These are phyloP conservation scores for Amanita rubescens DNA, from an alignment of 768 basidiomycete genomes.

Conservation along the genomic window DNA sequence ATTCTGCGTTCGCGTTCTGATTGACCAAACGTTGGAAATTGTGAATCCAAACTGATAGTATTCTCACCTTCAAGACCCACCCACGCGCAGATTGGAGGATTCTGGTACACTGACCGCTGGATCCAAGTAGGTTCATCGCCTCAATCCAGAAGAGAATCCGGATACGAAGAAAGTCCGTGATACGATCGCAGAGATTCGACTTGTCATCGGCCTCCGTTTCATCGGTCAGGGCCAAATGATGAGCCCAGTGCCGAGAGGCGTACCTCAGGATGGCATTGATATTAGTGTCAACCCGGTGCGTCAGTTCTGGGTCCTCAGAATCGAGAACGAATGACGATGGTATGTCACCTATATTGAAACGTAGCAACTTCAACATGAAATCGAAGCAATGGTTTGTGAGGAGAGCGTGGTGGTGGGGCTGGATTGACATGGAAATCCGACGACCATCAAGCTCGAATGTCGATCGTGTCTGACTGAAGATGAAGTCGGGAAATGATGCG, in stretches of 20 bases:
- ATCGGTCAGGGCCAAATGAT: background rate
- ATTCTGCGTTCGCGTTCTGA: background rate
- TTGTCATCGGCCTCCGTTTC: background rate
- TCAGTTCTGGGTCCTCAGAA: background rate
- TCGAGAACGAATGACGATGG: background rate
- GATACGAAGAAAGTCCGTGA: too few relatives aligned
- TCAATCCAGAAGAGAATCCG: too few relatives aligned
- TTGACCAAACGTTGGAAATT: background rate
- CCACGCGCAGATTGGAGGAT: too few relatives aligned
- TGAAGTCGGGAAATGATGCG: constrained; percentile 17
- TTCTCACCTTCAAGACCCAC: background rate
- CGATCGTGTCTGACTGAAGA: constrained; percentile 11
- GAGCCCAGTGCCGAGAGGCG: background rate
- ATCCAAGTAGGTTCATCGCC: too few relatives aligned
- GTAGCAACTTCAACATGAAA: constrained; percentile 12
- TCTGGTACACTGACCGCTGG: too few relatives aligned
- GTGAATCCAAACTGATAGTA: background rate
- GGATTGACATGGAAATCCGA: constrained; percentile 8
- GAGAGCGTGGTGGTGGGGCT: constrained; percentile 5
- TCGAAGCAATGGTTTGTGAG: constrained; percentile 14
- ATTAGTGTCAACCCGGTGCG: background rate
- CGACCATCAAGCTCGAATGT: background rate
- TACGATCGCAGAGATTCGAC: constrained; percentile 2
- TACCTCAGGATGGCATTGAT: background rate
- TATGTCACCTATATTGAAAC: background rate